Percentiles rank a stretch among this genome's conserved stretches.
Conservation (phyloP, 257 asterid species). For the Nicotiana noctiflora region DNA sequence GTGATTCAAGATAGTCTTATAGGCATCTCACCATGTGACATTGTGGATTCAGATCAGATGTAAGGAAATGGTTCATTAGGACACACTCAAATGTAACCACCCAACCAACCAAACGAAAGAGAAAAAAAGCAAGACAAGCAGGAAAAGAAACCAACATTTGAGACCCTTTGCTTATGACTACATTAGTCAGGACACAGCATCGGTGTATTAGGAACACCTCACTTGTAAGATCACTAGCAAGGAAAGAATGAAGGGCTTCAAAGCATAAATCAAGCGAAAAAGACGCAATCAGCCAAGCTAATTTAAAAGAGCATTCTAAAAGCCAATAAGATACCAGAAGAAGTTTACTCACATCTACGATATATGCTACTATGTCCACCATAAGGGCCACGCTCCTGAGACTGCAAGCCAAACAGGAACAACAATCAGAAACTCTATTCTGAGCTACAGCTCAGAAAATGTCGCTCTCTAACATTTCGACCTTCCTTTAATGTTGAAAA, state of each 20-base stretch:
- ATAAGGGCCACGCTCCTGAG: slow-evolving; percentile 30
- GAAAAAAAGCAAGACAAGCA: background rate
- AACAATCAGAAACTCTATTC: background rate
- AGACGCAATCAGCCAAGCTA: background rate
- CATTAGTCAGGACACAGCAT: background rate
- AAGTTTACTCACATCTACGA: slow-evolving; percentile 34
- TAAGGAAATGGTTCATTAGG: background rate
- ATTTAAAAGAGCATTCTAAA: background rate
- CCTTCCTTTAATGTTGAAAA: background rate
- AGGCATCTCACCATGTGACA: background rate
- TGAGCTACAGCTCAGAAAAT: background rate
- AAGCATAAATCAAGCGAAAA: background rate
- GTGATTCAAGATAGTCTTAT: background rate
- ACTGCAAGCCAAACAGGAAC: slow-evolving; percentile 27
- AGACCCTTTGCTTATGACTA: background rate
- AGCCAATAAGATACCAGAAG: background rate
- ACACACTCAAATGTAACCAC: background rate
- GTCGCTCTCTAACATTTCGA: background rate
- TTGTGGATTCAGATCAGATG: background rate
- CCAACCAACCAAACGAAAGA: background rate
- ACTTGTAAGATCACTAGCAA: background rate
- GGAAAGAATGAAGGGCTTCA: background rate
- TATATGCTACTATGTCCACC: slow-evolving; percentile 21
- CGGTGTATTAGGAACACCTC: background rate
- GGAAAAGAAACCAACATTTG: background rate